Percentiles rank a stretch among this genome's conserved stretches.
Conservation (phyloP, 2,329 filamentous ascomycete species). For the Penicillium sp. region DNA sequence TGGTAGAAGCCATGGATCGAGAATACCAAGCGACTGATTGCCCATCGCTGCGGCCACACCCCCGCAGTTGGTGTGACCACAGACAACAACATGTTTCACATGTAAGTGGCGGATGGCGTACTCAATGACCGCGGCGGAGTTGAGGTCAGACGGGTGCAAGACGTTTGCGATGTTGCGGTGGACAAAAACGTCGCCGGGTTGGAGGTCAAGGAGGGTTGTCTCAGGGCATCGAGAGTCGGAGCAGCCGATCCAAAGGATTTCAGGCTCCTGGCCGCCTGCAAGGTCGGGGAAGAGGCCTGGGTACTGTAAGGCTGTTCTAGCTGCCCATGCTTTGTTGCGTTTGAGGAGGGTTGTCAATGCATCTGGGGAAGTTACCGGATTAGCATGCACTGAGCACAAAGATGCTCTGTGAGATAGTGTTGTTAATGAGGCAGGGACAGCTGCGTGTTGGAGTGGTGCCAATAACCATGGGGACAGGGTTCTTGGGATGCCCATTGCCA, state of each 20-base stretch:
- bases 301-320: conserved; percentile 67
- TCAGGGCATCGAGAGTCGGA: conserved; percentile 85
- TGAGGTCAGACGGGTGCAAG: conserved; percentile 75
- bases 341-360: conserved; percentile 66
- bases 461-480: conserved; percentile 20
- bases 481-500: conserved; percentile 29
- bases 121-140: conserved; percentile 75
- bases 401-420: neutral
- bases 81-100: conserved; percentile 67
- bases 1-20: conserved; percentile 67
- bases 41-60: conserved; percentile 61
- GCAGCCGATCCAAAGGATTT: conserved; percentile 81
- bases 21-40: conserved; percentile 61
- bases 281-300: conserved; percentile 73
- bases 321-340: conserved; percentile 73
- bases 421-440: neutral
- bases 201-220: conserved; percentile 76
- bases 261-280: conserved; percentile 67
- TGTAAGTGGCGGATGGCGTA: conserved; percentile 76
- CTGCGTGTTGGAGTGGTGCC: conserved; percentile 1
- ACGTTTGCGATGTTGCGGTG: conserved; percentile 93
- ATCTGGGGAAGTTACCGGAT: conserved; percentile 48
- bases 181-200: conserved; percentile 84
- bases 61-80: conserved; percentile 66
- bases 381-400: conserved; percentile 12